Evolutionary conservation across 352 stramenopile genomes (phyloP).

Genomic region (Phytophthora citrophthora): DNA sequence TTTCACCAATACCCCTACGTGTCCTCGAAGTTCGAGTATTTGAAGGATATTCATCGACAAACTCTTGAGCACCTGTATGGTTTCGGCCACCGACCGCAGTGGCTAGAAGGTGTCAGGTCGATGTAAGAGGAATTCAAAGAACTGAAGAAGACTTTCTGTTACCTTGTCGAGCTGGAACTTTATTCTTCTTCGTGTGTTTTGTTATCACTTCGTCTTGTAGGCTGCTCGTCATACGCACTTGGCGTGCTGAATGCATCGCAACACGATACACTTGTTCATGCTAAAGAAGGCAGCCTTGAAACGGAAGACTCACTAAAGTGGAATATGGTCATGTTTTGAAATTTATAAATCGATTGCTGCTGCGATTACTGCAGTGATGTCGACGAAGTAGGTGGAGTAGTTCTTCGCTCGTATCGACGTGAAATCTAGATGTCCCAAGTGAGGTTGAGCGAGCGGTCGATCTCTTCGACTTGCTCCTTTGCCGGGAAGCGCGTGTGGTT

Average conservation of each 20-base stretch:
- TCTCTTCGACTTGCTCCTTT: conserved; percentile 66
- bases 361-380: conserved; percentile 1
- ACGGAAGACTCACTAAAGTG: conserved; percentile 21
- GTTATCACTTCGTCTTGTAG: not conserved
- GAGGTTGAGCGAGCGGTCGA: conserved; percentile 71
- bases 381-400: too few species aligned
- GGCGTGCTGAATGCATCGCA: conserved; percentile 1
- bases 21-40: not conserved
- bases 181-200: conserved; percentile 6
- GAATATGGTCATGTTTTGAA: conserved; percentile 1
- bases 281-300: not conserved
- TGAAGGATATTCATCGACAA: not conserved
- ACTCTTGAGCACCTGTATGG: too few species aligned
- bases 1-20: not conserved
- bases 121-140: not conserved
- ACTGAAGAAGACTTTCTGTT: not conserved
- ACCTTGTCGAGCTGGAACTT: conserved; percentile 16
- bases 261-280: conserved; percentile 1
- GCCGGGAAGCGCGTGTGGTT: conserved; percentile 77
- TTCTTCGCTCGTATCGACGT: not conserved
- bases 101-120: not conserved
- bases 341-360: conserved; percentile 14
- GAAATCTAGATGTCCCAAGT: conserved; percentile 45
- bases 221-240: conserved; percentile 2
- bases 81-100: conserved; percentile 6